Evolutionary conservation across 2,329 filamentous ascomycete species (phyloP).

Genomic region (Delphinella strobiligena): DNA sequence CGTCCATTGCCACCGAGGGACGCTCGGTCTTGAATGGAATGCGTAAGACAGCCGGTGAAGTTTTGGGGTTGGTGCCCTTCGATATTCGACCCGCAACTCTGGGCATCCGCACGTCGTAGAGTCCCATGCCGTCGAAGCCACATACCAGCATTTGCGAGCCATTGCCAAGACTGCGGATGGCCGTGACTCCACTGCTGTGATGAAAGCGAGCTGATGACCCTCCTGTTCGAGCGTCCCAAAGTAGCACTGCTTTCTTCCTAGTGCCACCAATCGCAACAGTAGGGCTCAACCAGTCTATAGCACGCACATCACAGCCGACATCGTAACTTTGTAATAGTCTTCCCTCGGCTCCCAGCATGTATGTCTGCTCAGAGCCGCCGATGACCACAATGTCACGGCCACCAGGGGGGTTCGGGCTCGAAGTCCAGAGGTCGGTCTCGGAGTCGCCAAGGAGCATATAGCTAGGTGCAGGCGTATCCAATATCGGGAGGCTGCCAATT

Average conservation of each 20-base stretch:
- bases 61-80: too few relatives aligned
- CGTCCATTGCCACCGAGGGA: conserved; percentile 1
- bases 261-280: conserved; percentile 8
- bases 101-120: conserved; percentile 10
- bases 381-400: conserved; percentile 3
- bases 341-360: conserved; percentile 1
- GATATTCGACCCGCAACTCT: too few relatives aligned
- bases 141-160: conserved; percentile 7
- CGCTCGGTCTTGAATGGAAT: conserved; percentile 1
- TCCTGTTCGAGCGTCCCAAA: conserved; percentile 7
- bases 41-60: background rate
- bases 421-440: conserved; percentile 5
- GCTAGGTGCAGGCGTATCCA: conserved; percentile 3
- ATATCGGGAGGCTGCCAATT: conserved; percentile 1
- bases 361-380: conserved; percentile 1
- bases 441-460: conserved; percentile 1
- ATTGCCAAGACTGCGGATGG: conserved; percentile 6
- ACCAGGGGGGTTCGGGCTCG: conserved; percentile 1
- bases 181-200: conserved; percentile 3
- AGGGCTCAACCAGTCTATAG: conserved; percentile 8
- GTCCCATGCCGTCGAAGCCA: conserved; percentile 1
- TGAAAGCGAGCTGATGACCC: conserved; percentile 4
- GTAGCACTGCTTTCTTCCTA: background rate
- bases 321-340: background rate
- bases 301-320: conserved; percentile 1